These are phyloP conservation scores for Alternaria arbusti DNA, from an alignment of 2,329 filamentous ascomycete genomes.

Conservation along the genomic window DNA sequence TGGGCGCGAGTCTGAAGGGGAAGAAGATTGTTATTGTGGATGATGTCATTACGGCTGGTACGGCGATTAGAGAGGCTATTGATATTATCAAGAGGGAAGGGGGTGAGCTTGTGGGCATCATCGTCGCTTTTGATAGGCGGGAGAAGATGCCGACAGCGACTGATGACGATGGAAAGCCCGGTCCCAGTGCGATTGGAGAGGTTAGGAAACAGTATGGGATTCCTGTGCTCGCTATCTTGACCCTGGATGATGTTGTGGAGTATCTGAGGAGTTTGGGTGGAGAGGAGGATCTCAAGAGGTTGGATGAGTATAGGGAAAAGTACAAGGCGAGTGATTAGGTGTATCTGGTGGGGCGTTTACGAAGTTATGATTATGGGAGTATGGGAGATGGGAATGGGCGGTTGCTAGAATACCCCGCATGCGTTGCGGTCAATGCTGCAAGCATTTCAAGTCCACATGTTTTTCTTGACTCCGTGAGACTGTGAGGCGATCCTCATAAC, in stretches of 20 bases:
- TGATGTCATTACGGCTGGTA: conserved; percentile 95
- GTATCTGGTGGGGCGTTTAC: not conserved
- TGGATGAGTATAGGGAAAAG: conserved; percentile 50
- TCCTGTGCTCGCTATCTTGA: conserved; percentile 83
- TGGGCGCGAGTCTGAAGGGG: conserved; percentile 83
- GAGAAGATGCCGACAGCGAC: conserved; percentile 73
- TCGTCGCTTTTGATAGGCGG: conserved; percentile 86
- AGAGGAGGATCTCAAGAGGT: conserved; percentile 53
- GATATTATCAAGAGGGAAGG: conserved; percentile 86
- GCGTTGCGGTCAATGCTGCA: not conserved
- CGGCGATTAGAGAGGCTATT: conserved; percentile 90
- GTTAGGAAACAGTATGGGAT: conserved; percentile 83
- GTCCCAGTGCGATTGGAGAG: conserved; percentile 83
- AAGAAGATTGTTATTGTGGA: conserved; percentile 90
- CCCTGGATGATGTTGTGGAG: conserved; percentile 75
- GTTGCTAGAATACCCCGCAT: not conserved
- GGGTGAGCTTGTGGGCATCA: conserved; percentile 82
- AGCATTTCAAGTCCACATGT: not conserved
- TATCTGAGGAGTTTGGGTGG: conserved; percentile 53
- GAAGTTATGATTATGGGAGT: not conserved
- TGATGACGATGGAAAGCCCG: conserved; percentile 70
- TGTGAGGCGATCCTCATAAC: not conserved
- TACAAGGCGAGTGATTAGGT: conserved; percentile 48
- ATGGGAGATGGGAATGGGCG: not conserved
- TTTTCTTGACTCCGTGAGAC: not conserved